Conservation (phyloP, 768 basidiomycete species). For the Flagelloscypha sp. region DNA sequence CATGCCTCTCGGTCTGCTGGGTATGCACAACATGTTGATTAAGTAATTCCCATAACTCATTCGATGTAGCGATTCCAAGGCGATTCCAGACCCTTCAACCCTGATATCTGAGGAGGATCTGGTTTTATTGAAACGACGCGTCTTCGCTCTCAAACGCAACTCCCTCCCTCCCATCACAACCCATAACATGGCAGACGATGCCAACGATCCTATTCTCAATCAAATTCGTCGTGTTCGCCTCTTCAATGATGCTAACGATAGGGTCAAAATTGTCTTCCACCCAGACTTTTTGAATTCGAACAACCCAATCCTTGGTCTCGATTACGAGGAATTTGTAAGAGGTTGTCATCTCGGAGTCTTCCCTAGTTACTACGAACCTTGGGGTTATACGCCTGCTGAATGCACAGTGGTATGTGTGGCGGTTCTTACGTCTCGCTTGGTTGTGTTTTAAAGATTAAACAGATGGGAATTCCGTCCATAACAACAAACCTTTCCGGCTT, state of each 20-base stretch:
- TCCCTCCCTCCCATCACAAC: conserved; percentile 94
- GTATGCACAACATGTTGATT: conserved; percentile 30
- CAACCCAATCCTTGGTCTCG: conserved; percentile 93
- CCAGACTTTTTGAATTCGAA: conserved; percentile 97
- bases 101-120: conserved; percentile 89
- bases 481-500: conserved; percentile 98
- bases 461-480: conserved; percentile 97
- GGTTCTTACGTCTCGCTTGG: no score
- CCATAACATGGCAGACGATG: conserved; percentile 97
- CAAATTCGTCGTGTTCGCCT: conserved; percentile 91
- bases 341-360: conserved; percentile 98
- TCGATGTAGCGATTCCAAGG: conserved; percentile 54
- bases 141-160: conserved; percentile 92
- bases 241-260: conserved; percentile 82
- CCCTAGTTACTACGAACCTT: conserved; percentile 95
- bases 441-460: conserved; percentile 1
- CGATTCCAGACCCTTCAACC: conserved; percentile 62
- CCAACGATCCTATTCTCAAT: conserved; percentile 86
- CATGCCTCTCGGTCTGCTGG: conserved; percentile 90
- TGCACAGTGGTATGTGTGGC: conserved; percentile 85
- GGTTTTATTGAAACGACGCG: conserved; percentile 89
- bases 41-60: not conserved
- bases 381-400: conserved; percentile 96
- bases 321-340: conserved; percentile 98
- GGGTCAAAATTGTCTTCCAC: conserved; percentile 97